A percentile compares a stretch with the other conserved stretches of the same genome.
phyloP scores from a whole-genome alignment of 345 rosid genomes.

The Hibiscus trionum region DNA sequence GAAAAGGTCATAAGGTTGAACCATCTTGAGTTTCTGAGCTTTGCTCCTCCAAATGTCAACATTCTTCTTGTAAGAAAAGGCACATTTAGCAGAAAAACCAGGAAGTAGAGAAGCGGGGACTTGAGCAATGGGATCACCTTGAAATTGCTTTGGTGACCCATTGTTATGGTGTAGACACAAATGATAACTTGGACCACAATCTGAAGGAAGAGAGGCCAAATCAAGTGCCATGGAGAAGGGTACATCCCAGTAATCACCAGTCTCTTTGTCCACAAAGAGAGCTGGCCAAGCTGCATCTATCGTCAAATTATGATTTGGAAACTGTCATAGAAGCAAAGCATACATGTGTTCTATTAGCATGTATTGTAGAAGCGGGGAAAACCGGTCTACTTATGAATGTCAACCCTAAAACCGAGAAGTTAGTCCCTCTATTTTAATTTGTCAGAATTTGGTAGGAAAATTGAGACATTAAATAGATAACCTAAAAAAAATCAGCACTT shows the following conservation, averaged over 20 bases:
- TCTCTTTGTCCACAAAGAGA: constrained; percentile 48
- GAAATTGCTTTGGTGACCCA: constrained; percentile 39
- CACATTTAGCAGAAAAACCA: constrained; percentile 53
- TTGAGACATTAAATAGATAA: too few species aligned
- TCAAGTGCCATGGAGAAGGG: constrained; percentile 65
- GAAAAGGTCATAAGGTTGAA: constrained; percentile 68
- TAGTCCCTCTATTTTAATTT: too few species aligned
- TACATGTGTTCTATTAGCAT: background rate
- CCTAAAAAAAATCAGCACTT: too few species aligned
- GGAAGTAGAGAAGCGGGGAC: constrained; percentile 64
- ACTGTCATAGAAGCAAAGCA: constrained; percentile 28
- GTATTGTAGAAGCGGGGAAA: background rate
- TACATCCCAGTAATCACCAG: constrained; percentile 75
- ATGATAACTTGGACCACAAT: constrained; percentile 59
- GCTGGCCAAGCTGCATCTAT: constrained; percentile 72
- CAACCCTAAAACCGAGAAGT: too few species aligned
- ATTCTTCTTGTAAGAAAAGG: constrained; percentile 54
- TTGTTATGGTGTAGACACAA: constrained; percentile 55
- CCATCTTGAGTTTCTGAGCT: constrained; percentile 48
- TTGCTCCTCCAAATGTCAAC: constrained; percentile 73
- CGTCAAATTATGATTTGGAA: constrained; percentile 57
- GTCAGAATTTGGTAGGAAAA: too few species aligned
- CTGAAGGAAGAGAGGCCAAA: constrained; percentile 62
- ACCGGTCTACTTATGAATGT: too few species aligned
- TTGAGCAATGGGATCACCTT: constrained; percentile 23